Conservation (phyloP, 192 early-diverging fungal species). For the Mortierella antarctica region DNA sequence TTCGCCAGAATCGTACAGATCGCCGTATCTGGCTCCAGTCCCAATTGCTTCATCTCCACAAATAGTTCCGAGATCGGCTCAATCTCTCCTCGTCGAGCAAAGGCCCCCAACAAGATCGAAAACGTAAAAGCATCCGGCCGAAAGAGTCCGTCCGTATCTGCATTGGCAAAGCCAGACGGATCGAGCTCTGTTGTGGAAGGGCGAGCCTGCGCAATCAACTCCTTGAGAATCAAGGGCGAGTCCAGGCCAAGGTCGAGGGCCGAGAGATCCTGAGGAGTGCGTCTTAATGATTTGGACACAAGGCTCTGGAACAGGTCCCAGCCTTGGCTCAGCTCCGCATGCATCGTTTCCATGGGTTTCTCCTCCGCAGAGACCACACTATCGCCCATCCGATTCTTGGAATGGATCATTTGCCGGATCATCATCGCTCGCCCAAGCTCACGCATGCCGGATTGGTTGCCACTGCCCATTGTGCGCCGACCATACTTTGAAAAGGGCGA, state of each 20-base stretch:
- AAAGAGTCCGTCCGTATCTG: conserved; percentile 3
- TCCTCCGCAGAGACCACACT: neutral
- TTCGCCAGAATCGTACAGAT: conserved; percentile 36
- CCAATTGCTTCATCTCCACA: conserved; percentile 30
- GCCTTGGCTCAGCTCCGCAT: conserved; percentile 23
- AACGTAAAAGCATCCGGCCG: conserved; percentile 34
- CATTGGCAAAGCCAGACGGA: neutral
- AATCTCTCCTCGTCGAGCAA: conserved; percentile 38
- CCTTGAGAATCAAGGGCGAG: conserved; percentile 11
- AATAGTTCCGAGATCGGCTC: conserved; percentile 41
- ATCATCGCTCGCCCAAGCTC: conserved; percentile 42
- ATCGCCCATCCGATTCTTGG: neutral
- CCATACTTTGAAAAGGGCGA: conserved; percentile 15
- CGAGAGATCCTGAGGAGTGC: neutral
- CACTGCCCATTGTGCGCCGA: conserved; percentile 13
- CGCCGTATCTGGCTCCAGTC: conserved; percentile 26
- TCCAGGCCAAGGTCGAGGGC: conserved; percentile 4
- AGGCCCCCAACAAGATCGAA: conserved; percentile 37
- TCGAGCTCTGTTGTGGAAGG: neutral
- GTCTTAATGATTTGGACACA: conserved; percentile 3
- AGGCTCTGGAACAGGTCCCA: conserved; percentile 31
- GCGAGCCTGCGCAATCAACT: conserved; percentile 8
- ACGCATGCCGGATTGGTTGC: conserved; percentile 17
- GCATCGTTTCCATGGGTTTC: neutral
- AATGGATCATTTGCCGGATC: conserved; percentile 26